Evolutionary conservation across 495 filamentous ascomycete species (phyloP).

Genomic region (Pyronema omphalodes): DNA sequence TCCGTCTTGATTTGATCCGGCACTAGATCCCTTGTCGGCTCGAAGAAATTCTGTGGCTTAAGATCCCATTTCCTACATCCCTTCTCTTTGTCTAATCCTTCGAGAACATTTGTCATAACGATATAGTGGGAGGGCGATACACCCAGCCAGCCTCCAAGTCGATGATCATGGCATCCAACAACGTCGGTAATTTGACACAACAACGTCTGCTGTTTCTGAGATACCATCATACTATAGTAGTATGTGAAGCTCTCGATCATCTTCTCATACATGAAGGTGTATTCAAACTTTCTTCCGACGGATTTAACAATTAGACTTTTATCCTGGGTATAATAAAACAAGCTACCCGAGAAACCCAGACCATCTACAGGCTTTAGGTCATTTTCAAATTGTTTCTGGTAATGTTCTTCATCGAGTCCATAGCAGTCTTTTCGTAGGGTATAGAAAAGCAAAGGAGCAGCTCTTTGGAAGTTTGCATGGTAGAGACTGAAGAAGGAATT

Average conservation of each 20-base stretch:
- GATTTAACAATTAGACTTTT: slow-evolving; percentile 17
- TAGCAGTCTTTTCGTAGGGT: slow-evolving; percentile 14
- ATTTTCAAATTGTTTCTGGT: slow-evolving; percentile 13
- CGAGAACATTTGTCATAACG: slow-evolving; percentile 18
- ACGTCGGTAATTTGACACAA: slow-evolving; percentile 15
- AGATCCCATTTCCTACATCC: slow-evolving; percentile 20
- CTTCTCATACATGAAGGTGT: slow-evolving; percentile 16
- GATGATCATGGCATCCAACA: slow-evolving; percentile 17
- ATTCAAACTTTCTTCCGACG: slow-evolving; percentile 20
- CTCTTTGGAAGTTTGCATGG: slow-evolving; percentile 13
- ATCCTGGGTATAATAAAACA: slow-evolving; percentile 20
- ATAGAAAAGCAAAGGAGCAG: slow-evolving; percentile 19
- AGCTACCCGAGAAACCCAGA: slow-evolving; percentile 16
- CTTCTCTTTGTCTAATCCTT: slow-evolving; percentile 13
- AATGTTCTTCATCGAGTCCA: slow-evolving; percentile 12
- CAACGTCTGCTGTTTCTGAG: slow-evolving; percentile 5
- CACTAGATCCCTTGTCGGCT: slow-evolving; percentile 19
- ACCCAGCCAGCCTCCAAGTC: slow-evolving; percentile 17
- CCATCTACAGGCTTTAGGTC: slow-evolving; percentile 10
- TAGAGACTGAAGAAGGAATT: slow-evolving; percentile 19
- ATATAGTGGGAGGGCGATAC: slow-evolving; percentile 20
- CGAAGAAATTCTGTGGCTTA: slow-evolving; percentile 21
- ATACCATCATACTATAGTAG: slow-evolving; percentile 5
- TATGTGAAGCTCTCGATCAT: slow-evolving; percentile 11
- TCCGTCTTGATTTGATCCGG: slow-evolving; percentile 16